phyloP scores from a whole-genome alignment of 2,329 filamentous ascomycete genomes.

The Hypoxylon sp. region DNA sequence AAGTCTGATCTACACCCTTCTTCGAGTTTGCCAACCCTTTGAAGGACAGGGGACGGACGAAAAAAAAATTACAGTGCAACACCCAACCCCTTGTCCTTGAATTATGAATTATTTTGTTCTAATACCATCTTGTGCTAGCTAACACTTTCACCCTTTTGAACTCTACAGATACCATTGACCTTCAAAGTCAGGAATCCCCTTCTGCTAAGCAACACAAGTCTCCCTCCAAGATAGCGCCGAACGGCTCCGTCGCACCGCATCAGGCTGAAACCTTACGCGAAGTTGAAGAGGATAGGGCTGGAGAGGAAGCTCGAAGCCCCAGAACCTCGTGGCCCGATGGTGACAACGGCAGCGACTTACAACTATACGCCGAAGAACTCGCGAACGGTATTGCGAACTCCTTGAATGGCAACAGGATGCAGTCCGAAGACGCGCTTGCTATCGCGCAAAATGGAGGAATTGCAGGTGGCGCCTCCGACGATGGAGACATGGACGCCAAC shows the following conservation, averaged over 20 bases:
- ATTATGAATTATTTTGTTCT: slow-evolving; percentile 38
- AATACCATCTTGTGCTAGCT: slow-evolving; percentile 45
- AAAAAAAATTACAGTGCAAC: slow-evolving; percentile 48
- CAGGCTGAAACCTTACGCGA: slow-evolving; percentile 88
- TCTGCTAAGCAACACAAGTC: slow-evolving; percentile 86
- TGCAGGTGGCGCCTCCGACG: slow-evolving; percentile 64
- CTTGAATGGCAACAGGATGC: slow-evolving; percentile 59
- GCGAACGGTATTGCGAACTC: slow-evolving; percentile 60
- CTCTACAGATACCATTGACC: slow-evolving; percentile 87
- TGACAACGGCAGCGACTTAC: slow-evolving; percentile 60
- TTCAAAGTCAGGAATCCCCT: slow-evolving; percentile 86
- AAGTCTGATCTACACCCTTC: slow-evolving; percentile 50
- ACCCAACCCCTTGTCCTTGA: slow-evolving; percentile 40
- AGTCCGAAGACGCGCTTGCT: slow-evolving; percentile 71
- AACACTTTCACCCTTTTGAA: slow-evolving; percentile 48
- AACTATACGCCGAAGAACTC: slow-evolving; percentile 64
- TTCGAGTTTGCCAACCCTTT: slow-evolving; percentile 33
- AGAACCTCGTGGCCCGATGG: slow-evolving; percentile 68
- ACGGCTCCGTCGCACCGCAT: slow-evolving; percentile 76
- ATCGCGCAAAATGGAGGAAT: slow-evolving; percentile 74
- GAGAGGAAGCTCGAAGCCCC: slow-evolving; percentile 78
- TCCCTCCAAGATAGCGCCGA: slow-evolving; percentile 66
- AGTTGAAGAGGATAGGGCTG: slow-evolving; percentile 81
- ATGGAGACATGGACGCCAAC: slow-evolving; percentile 76
- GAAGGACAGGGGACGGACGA: slow-evolving; percentile 41